A percentile compares a stretch with the other conserved stretches of the same genome.
Conservation (phyloP, 345 rosid species). For the Lenwebbia sp. region DNA sequence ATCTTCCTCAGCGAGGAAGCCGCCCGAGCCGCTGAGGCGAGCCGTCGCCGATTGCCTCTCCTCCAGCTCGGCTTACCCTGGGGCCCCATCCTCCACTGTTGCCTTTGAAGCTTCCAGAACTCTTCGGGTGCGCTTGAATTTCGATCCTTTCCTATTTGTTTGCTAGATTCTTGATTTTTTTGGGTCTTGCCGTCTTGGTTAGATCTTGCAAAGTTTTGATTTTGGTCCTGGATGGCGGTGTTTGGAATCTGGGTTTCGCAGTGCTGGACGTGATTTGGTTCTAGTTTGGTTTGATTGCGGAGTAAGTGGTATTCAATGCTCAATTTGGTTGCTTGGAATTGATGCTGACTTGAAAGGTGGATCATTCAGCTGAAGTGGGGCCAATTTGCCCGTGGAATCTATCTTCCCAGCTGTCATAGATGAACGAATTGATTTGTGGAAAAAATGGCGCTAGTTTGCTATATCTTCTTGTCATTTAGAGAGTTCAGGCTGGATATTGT, state of each 20-base stretch:
- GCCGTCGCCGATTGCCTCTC: conserved; percentile 87
- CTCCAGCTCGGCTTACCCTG: conserved; percentile 41
- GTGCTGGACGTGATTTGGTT: background rate
- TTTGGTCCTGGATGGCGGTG: background rate
- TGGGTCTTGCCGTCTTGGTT: conserved; percentile 11
- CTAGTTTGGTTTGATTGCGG: background rate
- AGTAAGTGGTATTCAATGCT: background rate
- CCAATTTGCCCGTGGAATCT: background rate
- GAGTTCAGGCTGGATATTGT: background rate
- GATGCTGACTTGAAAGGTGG: background rate
- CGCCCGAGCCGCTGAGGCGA: conserved; percentile 92
- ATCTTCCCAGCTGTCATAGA: background rate
- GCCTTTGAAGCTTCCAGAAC: conserved; percentile 86
- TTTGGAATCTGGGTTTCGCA: background rate
- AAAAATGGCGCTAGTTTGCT: background rate
- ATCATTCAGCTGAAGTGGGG: background rate
- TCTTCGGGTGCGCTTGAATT: conserved; percentile 56
- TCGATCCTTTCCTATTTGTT: background rate
- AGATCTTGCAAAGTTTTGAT: conserved; percentile 21
- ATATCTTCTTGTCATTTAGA: background rate
- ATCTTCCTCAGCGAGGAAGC: conserved; percentile 76
- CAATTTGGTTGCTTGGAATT: background rate
- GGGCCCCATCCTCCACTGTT: conserved; percentile 15
- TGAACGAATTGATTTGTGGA: background rate
- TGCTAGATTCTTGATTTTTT: background rate